These are phyloP conservation scores for Pichia kudriavzevii DNA, from an alignment of 1,139 yeast genomes.

Conservation along the genomic window DNA sequence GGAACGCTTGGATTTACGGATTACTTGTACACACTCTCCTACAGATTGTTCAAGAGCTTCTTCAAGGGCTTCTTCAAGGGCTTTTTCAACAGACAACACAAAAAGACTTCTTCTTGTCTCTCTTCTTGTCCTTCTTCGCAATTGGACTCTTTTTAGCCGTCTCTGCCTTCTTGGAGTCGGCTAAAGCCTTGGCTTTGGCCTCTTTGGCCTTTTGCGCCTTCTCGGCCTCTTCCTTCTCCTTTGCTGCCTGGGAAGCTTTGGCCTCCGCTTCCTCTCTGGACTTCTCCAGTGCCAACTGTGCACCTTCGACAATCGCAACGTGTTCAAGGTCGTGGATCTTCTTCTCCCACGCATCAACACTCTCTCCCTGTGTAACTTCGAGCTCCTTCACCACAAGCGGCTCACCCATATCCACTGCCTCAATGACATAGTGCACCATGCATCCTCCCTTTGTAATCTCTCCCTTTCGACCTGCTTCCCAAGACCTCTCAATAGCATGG, in stretches of 20 bases:
- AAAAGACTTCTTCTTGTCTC: too few species aligned
- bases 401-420: constrained; percentile 89
- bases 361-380: constrained; percentile 60
- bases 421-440: constrained; percentile 92
- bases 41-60: too few species aligned
- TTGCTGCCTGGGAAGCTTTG: not conserved
- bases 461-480: constrained; percentile 88
- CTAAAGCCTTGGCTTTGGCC: too few species aligned
- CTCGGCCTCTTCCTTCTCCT: not conserved
- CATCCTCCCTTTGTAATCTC: constrained; percentile 77
- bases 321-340: constrained; percentile 87
- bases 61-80: too few species aligned
- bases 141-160: too few species aligned
- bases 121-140: too few species aligned
- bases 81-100: too few species aligned
- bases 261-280: not conserved
- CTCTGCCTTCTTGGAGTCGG: too few species aligned
- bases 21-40: too few species aligned
- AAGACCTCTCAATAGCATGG: constrained; percentile 92
- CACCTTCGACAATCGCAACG: constrained; percentile 86
- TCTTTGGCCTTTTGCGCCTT: not conserved
- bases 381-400: constrained; percentile 80
- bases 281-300: constrained; percentile 38
- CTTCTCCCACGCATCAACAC: constrained; percentile 68
- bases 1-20: too few species aligned